A percentile compares a stretch with the other conserved stretches of the same genome.
Evolutionary conservation across 768 basidiomycete genomes (phyloP).

Genomic region (Psilocybe cubensis): DNA sequence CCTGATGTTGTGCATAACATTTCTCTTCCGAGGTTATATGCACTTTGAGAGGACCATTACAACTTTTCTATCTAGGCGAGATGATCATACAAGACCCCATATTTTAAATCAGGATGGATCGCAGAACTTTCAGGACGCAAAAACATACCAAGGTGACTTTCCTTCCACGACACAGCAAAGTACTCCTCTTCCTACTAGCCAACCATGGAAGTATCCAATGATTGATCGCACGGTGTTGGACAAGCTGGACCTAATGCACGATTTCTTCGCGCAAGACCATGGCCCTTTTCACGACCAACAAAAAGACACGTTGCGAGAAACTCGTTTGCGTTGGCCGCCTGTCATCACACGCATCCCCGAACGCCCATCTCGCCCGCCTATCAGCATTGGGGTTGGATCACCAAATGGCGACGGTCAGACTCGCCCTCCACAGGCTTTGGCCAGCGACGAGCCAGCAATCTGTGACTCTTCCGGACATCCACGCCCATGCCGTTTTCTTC

Average conservation of each 20-base stretch:
- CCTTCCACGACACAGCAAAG: not conserved
- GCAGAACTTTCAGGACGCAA: not conserved
- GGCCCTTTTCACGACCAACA: not conserved
- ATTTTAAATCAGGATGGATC: not conserved
- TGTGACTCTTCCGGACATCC: slow-evolving; percentile 20
- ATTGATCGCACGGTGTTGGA: slow-evolving; percentile 20
- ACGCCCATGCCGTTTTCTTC: slow-evolving; percentile 46
- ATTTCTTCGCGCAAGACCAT: slow-evolving; percentile 17
- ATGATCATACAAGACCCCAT: not conserved
- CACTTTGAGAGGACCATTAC: not conserved
- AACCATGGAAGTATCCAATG: slow-evolving; percentile 18
- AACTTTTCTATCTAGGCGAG: not conserved
- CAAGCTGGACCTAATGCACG: slow-evolving; percentile 20
- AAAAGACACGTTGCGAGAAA: not conserved
- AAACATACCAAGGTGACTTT: not conserved
- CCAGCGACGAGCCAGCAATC: not conserved
- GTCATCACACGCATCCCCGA: slow-evolving; percentile 15
- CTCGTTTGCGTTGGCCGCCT: slow-evolving; percentile 11
- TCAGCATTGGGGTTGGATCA: too few species aligned
- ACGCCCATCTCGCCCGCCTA: not conserved
- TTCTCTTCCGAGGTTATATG: slow-evolving; percentile 5
- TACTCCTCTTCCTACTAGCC: not conserved
- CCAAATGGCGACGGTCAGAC: too few species aligned
- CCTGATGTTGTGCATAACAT: not conserved
- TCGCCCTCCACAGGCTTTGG: too few species aligned